A percentile compares a stretch with the other conserved stretches of the same genome.
Evolutionary conservation across 805 yeast genomes (phyloP).

Genomic region (Blastobotrys chiropterorum): DNA sequence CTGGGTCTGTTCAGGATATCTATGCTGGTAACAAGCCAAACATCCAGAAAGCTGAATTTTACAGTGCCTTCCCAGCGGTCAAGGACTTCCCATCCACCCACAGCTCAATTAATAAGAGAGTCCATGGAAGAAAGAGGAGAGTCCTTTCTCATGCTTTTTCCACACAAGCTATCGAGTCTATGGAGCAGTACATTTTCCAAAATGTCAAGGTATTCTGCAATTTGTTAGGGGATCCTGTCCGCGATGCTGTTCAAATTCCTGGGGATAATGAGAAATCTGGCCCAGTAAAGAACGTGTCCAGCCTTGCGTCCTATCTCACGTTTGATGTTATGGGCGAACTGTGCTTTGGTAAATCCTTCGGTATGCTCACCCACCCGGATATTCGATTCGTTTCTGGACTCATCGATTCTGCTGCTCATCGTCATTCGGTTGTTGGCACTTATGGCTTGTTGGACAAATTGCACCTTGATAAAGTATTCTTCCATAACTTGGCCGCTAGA

Average conservation of each 20-base stretch:
- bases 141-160: slow-evolving; percentile 18
- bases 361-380: slow-evolving; percentile 12
- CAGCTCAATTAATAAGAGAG: slow-evolving; percentile 14
- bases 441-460: slow-evolving; percentile 12
- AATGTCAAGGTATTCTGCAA: slow-evolving; percentile 14
- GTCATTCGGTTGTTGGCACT: slow-evolving; percentile 13
- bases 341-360: slow-evolving; percentile 17
- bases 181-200: slow-evolving; percentile 13
- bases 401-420: slow-evolving; percentile 17
- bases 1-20: slow-evolving; percentile 45
- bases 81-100: slow-evolving; percentile 18
- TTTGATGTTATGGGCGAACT: slow-evolving; percentile 18
- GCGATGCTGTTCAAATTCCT: slow-evolving; percentile 10
- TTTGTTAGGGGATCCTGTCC: slow-evolving; percentile 12
- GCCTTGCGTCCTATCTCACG: slow-evolving; percentile 11
- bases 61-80: slow-evolving; percentile 17
- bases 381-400: slow-evolving; percentile 13
- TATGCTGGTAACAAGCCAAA: slow-evolving; percentile 45
- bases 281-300: slow-evolving; percentile 15
- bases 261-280: neutral
- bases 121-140: slow-evolving; percentile 15
- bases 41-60: slow-evolving; percentile 14
- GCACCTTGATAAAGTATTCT: slow-evolving; percentile 14
- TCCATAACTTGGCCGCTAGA: slow-evolving; percentile 12
- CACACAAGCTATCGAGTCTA: slow-evolving; percentile 11